Base-by-base conservation (phyloP, 371 early-diverging fungal species). In the Haplosporangium sp. region DNA sequence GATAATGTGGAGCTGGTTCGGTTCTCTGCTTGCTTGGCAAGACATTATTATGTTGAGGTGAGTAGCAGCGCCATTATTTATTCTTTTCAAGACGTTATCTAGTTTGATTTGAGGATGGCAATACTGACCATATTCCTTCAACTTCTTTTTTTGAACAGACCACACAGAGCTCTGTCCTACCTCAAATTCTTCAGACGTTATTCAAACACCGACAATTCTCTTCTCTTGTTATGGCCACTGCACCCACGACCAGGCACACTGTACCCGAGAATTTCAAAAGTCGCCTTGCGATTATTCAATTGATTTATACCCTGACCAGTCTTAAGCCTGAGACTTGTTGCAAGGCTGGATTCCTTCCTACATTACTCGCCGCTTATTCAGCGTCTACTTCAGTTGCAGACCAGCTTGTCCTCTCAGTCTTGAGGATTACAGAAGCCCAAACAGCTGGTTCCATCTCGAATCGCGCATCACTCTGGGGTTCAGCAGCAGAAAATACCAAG, bases 381-480 rank as follows among this genome's bases (percentile, higher is more conserved):
- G 92, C 90, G 0, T 88, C 92, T 1, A 89, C 88, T 6, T 67
- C 81, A 10, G 11, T 60, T 17, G 70, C 86, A 0, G 92, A 91
- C 70, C 86, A 86, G 53, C 56, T 85, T n/a, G 74, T 91, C 9
- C 73, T 90, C 13, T 83, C 84, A 9, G 78, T 89, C 13, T 63
- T 90, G 11, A 69, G 84, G 50, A 85, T 87, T 27, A 84, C 84
- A 34, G 90, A 90, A 71, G 52, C 85, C 55, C 87, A 85, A n/a
- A 85, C 88, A 2, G 65, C 74, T 1, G 74, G 71, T 0, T 85
- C 89, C 0, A 83, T 90, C 44, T 77, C 87, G 5, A 76, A 85
- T 6, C 87, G 86, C 45, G 84, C 87, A 42, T 82, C 89, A 9
- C 66, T 87, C 61, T 89, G 88, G 89, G 89, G 89, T 3, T 84